Evolutionary conservation across 169 alveolate species (phyloP), one percentile per base, ranked within the genome.

Genomic region (Plasmodium chabaudi): DNA sequence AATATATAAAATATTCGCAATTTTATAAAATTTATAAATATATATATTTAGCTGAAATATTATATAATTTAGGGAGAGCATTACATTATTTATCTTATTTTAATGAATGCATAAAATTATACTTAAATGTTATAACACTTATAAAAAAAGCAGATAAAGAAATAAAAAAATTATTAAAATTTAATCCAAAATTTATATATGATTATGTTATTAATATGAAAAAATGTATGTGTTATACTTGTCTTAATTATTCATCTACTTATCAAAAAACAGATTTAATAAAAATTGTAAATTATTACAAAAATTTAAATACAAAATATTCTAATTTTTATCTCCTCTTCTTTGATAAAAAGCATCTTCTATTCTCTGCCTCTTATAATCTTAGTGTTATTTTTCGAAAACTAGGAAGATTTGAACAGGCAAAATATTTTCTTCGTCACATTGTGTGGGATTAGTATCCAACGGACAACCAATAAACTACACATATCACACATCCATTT

Each of bases 281-380:
- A 1, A 57, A 70, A 39, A 57, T 86, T 9, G 25, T 72, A 12
- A 63, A 70, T 47, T 86, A 86, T 70, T 86, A 25, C 44, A 9
- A 5, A 21, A 86, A 65, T 13, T 23, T 86, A 70, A 86, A 86
- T 63, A 53, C 64, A 9, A 86, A 86, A 42, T 86, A 86, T 60
- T 86, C 72, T 0, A 86, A 70, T 61, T 47, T 86, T 34, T 86
- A 56, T 59, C 75, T 86, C 39, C 87, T 86, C 34, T 86, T 69
- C 53, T 86, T 64, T 39, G 91, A 86, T 56, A 69, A 60, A 23
- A 70, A 65, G 21, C 91, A 86, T 63, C 74, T 86, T 2, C 61
- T 86, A 4, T 86, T 86, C 39, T 86, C 91, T 0, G 91, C 91
- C 9, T 69, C 91, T 23, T 86, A 86, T 47, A 86, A 86, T 19